phyloP scores from a whole-genome alignment of 2,329 filamentous ascomycete species.

The Cladobotryum mycophilum region DNA sequence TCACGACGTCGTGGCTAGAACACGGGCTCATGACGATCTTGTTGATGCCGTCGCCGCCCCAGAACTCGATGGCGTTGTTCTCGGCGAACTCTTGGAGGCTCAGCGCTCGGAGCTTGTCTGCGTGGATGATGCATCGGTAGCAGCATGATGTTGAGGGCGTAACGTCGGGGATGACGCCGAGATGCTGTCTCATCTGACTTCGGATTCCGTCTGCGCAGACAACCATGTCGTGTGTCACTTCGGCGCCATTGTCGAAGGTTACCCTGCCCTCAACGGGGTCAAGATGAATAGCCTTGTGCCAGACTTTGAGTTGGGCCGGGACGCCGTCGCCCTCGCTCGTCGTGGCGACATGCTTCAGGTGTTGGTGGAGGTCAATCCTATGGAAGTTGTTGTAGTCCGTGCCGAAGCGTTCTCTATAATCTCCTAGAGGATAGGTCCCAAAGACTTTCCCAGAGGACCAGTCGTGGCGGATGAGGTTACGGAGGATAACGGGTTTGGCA shows the following conservation, averaged over 20 bases:
- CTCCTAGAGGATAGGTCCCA: constrained; percentile 51
- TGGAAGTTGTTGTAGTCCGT: constrained; percentile 60
- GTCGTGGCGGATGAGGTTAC: constrained; percentile 56
- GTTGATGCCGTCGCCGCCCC: constrained; percentile 55
- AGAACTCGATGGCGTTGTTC: constrained; percentile 55
- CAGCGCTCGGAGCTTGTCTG: constrained; percentile 45
- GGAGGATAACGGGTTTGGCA: constrained; percentile 54
- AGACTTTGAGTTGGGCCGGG: constrained; percentile 45
- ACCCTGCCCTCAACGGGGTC: constrained; percentile 43
- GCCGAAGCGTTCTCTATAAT: constrained; percentile 57
- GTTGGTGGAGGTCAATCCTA: constrained; percentile 55
- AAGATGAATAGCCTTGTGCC: constrained; percentile 45
- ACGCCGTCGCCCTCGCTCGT: constrained; percentile 43
- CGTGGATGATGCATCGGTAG: constrained; percentile 53
- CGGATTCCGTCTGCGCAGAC: constrained; percentile 58
- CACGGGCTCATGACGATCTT: constrained; percentile 64
- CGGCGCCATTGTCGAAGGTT: constrained; percentile 43
- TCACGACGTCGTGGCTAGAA: constrained; percentile 51
- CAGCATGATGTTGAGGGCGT: constrained; percentile 50
- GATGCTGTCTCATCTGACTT: constrained; percentile 47
- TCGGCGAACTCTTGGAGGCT: constrained; percentile 52
- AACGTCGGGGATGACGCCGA: constrained; percentile 50
- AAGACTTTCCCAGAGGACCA: constrained; percentile 56
- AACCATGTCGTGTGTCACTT: constrained; percentile 46
- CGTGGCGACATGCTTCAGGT: constrained; percentile 52